A percentile compares a stretch with the other conserved stretches of the same genome.
phyloP scores from a whole-genome alignment of 2,329 filamentous ascomycete species.

The Epichloe typhina region DNA sequence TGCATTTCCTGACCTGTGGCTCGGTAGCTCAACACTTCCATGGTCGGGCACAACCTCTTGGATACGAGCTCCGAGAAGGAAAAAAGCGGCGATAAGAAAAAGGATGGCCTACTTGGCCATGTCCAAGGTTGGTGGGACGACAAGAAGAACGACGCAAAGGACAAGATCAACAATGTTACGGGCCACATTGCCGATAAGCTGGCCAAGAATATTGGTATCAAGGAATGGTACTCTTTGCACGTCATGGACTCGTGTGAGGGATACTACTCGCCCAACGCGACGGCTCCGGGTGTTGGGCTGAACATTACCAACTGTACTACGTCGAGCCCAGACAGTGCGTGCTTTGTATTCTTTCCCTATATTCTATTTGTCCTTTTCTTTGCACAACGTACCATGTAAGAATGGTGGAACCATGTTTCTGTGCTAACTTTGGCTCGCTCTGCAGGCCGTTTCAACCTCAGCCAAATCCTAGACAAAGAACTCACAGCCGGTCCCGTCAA shows the following conservation, averaged over 20 bases:
- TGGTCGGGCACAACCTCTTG: conserved; percentile 23
- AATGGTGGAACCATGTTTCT: not conserved
- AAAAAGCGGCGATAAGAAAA: conserved; percentile 11
- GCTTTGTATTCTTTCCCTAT: not conserved
- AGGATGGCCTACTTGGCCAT: conserved; percentile 16
- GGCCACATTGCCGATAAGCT: conserved; percentile 27
- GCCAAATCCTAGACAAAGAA: conserved; percentile 31
- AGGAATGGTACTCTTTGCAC: conserved; percentile 39
- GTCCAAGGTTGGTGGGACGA: conserved; percentile 18
- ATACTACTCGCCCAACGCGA: conserved; percentile 30
- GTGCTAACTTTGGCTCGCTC: not conserved
- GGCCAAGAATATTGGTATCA: conserved; percentile 30
- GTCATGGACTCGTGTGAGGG: conserved; percentile 35
- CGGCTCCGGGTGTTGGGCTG: conserved; percentile 21
- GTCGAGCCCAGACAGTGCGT: conserved; percentile 4
- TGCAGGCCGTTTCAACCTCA: conserved; percentile 32
- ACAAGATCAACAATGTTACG: conserved; percentile 26
- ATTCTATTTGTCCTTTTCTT: not conserved
- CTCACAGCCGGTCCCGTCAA: conserved; percentile 31
- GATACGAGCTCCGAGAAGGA: conserved; percentile 14
- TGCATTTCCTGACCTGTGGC: not conserved
- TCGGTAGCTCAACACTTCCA: conserved; percentile 24
- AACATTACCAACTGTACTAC: conserved; percentile 32
- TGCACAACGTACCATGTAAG: not conserved
- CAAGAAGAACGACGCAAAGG: conserved; percentile 21